Percentiles rank a stretch among this genome's conserved stretches.
Conservation (phyloP, 768 basidiomycete species). For the Boletus reticulatus region DNA sequence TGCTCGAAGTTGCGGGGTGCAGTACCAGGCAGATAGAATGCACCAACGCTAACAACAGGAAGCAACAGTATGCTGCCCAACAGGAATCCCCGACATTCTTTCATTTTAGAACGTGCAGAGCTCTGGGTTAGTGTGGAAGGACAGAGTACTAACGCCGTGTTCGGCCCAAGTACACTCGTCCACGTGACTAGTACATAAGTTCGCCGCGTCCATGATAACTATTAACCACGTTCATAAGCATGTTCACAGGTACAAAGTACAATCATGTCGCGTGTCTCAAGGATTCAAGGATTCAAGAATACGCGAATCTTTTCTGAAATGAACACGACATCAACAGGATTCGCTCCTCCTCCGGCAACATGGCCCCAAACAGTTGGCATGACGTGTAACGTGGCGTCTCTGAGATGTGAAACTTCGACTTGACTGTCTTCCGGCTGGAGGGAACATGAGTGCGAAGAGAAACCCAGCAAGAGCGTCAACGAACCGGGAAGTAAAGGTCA, state of each 20-base stretch:
- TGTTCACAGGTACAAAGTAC: neutral
- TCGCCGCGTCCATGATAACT: too few species aligned
- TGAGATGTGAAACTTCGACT: slow-evolving; percentile 43
- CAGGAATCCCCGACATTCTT: slow-evolving; percentile 8
- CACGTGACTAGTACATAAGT: slow-evolving; percentile 18
- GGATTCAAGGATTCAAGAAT: slow-evolving; percentile 37
- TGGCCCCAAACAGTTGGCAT: slow-evolving; percentile 61
- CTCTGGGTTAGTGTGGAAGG: neutral
- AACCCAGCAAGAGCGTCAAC: neutral
- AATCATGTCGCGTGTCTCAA: too few species aligned
- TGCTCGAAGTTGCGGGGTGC: slow-evolving; percentile 79
- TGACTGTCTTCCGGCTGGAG: slow-evolving; percentile 54
- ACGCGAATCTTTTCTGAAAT: slow-evolving; percentile 39
- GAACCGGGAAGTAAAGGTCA: slow-evolving; percentile 57
- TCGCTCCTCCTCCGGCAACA: slow-evolving; percentile 47
- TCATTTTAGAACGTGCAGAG: slow-evolving; percentile 19
- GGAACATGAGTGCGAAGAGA: neutral
- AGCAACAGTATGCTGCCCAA: slow-evolving; percentile 21
- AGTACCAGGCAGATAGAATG: slow-evolving; percentile 92
- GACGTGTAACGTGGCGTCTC: slow-evolving; percentile 45
- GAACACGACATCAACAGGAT: slow-evolving; percentile 39
- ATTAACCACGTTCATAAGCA: neutral
- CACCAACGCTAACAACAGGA: slow-evolving; percentile 31
- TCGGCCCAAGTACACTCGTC: neutral
- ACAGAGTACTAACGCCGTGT: too few species aligned